A percentile compares a stretch with the other conserved stretches of the same genome.
These are phyloP conservation scores for Populus ilicifolia DNA, from an alignment of 345 rosid species.

Conservation along the genomic window DNA sequence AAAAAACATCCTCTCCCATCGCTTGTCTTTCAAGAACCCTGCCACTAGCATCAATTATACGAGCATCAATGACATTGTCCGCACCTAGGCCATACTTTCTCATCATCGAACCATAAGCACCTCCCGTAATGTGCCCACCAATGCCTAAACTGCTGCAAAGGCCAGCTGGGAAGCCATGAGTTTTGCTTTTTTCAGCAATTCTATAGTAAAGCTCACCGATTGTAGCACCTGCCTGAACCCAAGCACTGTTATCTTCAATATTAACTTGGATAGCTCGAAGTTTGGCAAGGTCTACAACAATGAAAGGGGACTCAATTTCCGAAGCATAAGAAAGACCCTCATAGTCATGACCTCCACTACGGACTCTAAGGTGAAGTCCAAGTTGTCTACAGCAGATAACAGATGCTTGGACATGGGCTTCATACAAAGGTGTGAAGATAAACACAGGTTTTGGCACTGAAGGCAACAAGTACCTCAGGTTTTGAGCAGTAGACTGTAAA, in stretches of 20 bases:
- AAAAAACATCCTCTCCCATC: constrained; percentile 17
- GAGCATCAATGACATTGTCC: constrained; percentile 17
- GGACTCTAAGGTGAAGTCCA: constrained; percentile 18
- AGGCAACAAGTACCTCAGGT: constrained; percentile 24
- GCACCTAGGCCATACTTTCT: constrained; percentile 21
- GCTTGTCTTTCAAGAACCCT: constrained; percentile 4
- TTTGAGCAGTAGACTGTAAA: constrained; percentile 23
- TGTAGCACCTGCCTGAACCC: constrained; percentile 27
- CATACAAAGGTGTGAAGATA: constrained; percentile 28
- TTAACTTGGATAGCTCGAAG: constrained; percentile 8
- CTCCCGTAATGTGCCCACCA: constrained; percentile 23
- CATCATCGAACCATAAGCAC: constrained; percentile 21
- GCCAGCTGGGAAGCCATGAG: constrained; percentile 21
- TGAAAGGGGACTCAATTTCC: constrained; percentile 9
- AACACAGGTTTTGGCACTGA: constrained; percentile 23
- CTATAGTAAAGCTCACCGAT: constrained; percentile 19
- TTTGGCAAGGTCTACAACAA: constrained; percentile 15
- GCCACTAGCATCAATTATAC: constrained; percentile 10
- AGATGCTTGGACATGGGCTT: constrained; percentile 27
- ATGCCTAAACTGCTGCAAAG: constrained; percentile 13
- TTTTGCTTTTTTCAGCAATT: constrained; percentile 11
- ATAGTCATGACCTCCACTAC: constrained; percentile 27
- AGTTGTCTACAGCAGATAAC: constrained; percentile 21
- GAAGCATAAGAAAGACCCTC: constrained; percentile 23
- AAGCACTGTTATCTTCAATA: constrained; percentile 1